Evolutionary conservation across 2,329 filamentous ascomycete species (phyloP).

Genomic region (Stemphylium beticola): DNA sequence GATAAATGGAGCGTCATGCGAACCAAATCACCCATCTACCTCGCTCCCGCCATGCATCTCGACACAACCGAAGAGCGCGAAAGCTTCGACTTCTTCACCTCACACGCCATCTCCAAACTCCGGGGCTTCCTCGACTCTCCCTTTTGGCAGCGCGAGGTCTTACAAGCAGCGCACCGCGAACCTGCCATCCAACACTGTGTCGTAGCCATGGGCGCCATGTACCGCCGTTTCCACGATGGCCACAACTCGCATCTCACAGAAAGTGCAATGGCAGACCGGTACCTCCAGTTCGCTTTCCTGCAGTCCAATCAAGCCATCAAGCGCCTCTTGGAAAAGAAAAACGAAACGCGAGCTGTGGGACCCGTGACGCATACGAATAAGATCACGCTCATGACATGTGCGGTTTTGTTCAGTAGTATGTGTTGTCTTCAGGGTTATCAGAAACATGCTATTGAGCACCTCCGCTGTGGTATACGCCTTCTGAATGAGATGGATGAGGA

Average conservation of each 20-base stretch:
- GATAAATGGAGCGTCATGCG: conserved; percentile 3
- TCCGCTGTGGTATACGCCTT: conserved; percentile 40
- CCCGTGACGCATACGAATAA: conserved; percentile 18
- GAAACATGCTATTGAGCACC: conserved; percentile 34
- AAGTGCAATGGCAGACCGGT: conserved; percentile 28
- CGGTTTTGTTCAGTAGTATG: conserved; percentile 40
- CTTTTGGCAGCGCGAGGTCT: conserved; percentile 42
- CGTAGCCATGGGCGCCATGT: conserved; percentile 41
- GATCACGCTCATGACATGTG: conserved; percentile 40
- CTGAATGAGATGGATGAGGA: conserved; percentile 35
- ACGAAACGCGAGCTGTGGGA: not conserved
- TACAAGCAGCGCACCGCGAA: conserved; percentile 41
- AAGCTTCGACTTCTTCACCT: conserved; percentile 41
- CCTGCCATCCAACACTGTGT: conserved; percentile 40
- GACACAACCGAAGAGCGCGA: conserved; percentile 31
- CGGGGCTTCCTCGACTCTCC: conserved; percentile 37
- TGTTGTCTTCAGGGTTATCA: conserved; percentile 44
- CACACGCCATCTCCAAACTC: conserved; percentile 31
- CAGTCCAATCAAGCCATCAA: conserved; percentile 43
- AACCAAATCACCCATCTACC: conserved; percentile 13
- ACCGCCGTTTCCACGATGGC: conserved; percentile 38
- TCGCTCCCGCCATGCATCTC: conserved; percentile 27
- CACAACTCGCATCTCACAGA: conserved; percentile 25
- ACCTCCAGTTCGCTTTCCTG: conserved; percentile 38
- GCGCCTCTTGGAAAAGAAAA: conserved; percentile 23